phyloP scores from a whole-genome alignment of 805 yeast species.

The Lachancea sp. region DNA sequence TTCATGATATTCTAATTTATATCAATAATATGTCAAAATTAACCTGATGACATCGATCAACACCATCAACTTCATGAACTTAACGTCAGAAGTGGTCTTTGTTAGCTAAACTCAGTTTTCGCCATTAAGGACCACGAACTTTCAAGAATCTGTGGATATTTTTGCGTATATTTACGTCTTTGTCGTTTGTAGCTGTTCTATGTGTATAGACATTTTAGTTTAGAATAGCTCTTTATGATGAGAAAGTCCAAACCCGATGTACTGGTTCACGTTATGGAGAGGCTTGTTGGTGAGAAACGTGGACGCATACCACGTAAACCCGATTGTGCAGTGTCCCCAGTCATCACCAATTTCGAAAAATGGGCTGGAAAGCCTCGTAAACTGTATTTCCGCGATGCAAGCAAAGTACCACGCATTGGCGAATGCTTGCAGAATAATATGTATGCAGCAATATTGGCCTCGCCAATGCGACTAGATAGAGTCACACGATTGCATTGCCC shows the following conservation, averaged over 20 bases:
- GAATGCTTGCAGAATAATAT: constrained; percentile 29
- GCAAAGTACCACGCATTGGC: neutral
- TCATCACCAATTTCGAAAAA: constrained; percentile 29
- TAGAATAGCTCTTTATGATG: neutral
- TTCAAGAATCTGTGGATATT: too few species aligned
- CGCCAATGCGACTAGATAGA: constrained; percentile 40
- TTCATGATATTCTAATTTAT: neutral
- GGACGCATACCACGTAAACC: neutral
- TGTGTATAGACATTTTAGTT: neutral
- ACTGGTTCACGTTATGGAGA: neutral
- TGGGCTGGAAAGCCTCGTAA: constrained; percentile 31
- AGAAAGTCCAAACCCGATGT: neutral
- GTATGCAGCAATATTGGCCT: constrained; percentile 36
- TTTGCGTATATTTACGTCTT: too few species aligned
- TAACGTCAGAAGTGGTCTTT: too few species aligned
- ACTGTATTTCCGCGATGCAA: constrained; percentile 11
- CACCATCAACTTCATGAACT: too few species aligned
- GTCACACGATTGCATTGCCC: constrained; percentile 36
- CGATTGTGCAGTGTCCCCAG: constrained; percentile 14
- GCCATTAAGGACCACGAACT: too few species aligned
- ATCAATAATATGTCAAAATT: neutral
- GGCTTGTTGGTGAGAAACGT: neutral
- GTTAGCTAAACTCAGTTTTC: too few species aligned
- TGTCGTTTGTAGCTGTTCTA: too few species aligned
- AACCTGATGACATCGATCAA: too few species aligned